Base-by-base conservation (phyloP, 2,329 filamentous ascomycete genomes). In the Colletotrichum sp. region DNA sequence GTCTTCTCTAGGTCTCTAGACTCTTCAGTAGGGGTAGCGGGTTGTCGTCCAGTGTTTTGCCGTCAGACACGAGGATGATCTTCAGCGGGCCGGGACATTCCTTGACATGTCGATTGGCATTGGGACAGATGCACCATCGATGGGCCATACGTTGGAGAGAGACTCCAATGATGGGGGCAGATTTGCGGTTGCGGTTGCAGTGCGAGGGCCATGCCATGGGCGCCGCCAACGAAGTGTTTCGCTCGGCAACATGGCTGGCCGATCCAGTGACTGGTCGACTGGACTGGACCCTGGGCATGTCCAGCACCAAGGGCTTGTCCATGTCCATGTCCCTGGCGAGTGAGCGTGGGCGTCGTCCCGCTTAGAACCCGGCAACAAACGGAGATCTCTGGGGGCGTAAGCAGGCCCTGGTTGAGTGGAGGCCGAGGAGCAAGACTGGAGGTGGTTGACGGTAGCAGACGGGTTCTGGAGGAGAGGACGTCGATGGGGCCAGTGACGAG, bases 11-110 rank as follows among this genome's bases (percentile, higher is more conserved):
- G 44, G 18, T 21, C 44, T 52, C 44, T 52, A 21, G 44, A 52
- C 44, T 52, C 44, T 21, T 6, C n/a, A 52, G 44, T 52, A 52
- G 36, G 39, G 64, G 36, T 32, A 64, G 62, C 21, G 44, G 44
- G 44, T 21, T 52, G 21, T 71, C 72, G 60, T 71, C 49, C 72
- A 75, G 44, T 66, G 39, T 72, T 39, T 68, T 68, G 55, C 63
- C 39, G 55, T 73, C 71, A 68, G 64, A 59, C 55, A 71, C 63
- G 63, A 57, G 30, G 18, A 73, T 64, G 73, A 69, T 76, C 73
- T 76, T 76, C 73, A 76, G 73, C 73, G 70, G 73, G 57, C 39
- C 73, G 73, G 64, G 26, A 69, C 70, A 68, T 76, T 55, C 73
- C 73, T 68, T 68, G 70, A 36, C 70, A 73, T 64, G 36, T 59